These are phyloP conservation scores for Starmerella cellae DNA, from an alignment of 805 yeast species.

Conservation along the genomic window DNA sequence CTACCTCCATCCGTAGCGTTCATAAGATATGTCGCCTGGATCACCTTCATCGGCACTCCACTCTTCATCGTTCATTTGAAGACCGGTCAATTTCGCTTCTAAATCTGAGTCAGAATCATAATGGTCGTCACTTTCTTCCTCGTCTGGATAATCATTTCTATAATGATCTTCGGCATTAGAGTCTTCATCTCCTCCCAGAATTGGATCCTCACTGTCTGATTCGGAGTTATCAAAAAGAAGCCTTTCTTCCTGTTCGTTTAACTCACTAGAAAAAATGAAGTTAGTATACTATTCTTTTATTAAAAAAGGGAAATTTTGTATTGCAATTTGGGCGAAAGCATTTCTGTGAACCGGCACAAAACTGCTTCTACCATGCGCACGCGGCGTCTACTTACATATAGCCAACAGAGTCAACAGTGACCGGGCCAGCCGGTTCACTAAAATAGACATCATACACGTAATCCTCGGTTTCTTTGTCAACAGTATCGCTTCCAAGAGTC, in stretches of 20 bases:
- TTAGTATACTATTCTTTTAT: constrained; percentile 6
- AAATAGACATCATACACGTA: constrained; percentile 87
- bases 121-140: constrained; percentile 34
- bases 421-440: constrained; percentile 29
- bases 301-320: no score
- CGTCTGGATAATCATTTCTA: constrained; percentile 88
- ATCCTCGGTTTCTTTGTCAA: constrained; percentile 36
- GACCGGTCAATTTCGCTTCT: constrained; percentile 14
- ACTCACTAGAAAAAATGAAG: constrained; percentile 10
- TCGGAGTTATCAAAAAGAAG: constrained; percentile 32
- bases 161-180: constrained; percentile 74
- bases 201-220: constrained; percentile 20
- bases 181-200: constrained; percentile 31
- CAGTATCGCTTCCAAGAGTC: not conserved
- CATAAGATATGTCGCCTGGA: not conserved
- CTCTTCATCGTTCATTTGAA: constrained; percentile 7
- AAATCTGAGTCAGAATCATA: not conserved
- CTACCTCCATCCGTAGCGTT: constrained; percentile 11
- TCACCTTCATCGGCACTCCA: constrained; percentile 22
- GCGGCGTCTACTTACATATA: constrained; percentile 29
- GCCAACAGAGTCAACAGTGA: constrained; percentile 16
- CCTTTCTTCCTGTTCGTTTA: constrained; percentile 22
- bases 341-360: not conserved
- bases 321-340: not conserved
- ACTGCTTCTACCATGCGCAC: no score